Evolutionary conservation across 1,139 yeast species (phyloP).

Genomic region (Schwanniomyces etchellsii): DNA sequence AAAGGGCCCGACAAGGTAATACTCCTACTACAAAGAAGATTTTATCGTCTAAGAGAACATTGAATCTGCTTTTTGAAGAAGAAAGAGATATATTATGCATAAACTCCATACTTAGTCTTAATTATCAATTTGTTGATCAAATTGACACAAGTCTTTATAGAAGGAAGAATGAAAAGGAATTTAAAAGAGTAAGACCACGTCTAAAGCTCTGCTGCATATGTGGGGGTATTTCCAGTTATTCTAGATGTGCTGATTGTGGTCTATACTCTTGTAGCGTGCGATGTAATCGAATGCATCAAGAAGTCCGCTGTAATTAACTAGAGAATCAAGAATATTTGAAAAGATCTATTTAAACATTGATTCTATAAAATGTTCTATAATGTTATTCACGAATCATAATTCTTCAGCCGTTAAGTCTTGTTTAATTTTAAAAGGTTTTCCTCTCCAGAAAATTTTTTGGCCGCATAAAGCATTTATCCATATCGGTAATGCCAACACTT

Average conservation of each 20-base stretch:
- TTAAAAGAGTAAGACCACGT: constrained; percentile 26
- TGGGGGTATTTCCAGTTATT: constrained; percentile 32
- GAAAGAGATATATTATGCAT: constrained; percentile 40
- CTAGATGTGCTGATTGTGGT: constrained; percentile 39
- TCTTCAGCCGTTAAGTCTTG: constrained; percentile 76
- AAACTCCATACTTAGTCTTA: constrained; percentile 35
- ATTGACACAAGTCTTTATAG: constrained; percentile 15
- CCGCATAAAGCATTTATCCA: constrained; percentile 83
- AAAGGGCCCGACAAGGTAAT: constrained; percentile 33
- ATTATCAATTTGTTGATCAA: constrained; percentile 39
- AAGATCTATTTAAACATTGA: not conserved
- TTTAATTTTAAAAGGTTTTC: constrained; percentile 66
- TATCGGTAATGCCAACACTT: constrained; percentile 71
- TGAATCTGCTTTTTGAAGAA: constrained; percentile 44
- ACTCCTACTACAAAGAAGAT: constrained; percentile 43
- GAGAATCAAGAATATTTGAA: too few species aligned
- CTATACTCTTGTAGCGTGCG: constrained; percentile 37
- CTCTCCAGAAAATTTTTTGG: constrained; percentile 77
- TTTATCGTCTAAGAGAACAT: constrained; percentile 39
- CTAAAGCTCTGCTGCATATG: constrained; percentile 40
- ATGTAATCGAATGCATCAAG: constrained; percentile 37
- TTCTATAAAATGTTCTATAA: not conserved
- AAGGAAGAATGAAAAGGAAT: constrained; percentile 9
- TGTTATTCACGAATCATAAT: constrained; percentile 18
- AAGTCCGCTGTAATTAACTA: constrained; percentile 34